Percentiles rank a stretch among this genome's conserved stretches.
These are phyloP conservation scores for Debaryomyces maramus DNA, from an alignment of 805 yeast genomes.

Conservation along the genomic window DNA sequence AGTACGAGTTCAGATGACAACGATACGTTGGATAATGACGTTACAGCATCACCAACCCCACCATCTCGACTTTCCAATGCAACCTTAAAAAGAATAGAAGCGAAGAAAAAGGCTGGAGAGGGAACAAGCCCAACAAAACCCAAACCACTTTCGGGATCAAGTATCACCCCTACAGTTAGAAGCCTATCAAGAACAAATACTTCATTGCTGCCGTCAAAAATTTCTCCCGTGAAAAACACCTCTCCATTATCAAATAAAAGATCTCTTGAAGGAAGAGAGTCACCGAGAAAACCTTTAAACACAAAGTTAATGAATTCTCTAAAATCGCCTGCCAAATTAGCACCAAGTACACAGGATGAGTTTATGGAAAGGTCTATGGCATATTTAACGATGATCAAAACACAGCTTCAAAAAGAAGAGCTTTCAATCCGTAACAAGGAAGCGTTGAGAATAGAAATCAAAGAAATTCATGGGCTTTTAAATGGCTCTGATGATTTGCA, in stretches of 20 bases:
- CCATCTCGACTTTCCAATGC: slow-evolving; percentile 24
- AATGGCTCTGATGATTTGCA: background rate
- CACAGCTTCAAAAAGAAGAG: slow-evolving; percentile 10
- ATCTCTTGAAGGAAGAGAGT: background rate
- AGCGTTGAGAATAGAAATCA: background rate
- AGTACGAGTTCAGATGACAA: background rate
- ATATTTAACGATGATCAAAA: slow-evolving; percentile 14
- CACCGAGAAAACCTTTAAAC: slow-evolving; percentile 2
- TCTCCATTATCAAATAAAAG: background rate
- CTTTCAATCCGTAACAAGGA: background rate
- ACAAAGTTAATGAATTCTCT: background rate
- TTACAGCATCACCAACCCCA: slow-evolving; percentile 21
- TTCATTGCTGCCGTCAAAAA: slow-evolving; percentile 13
- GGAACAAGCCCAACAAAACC: slow-evolving; percentile 9
- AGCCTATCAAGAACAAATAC: slow-evolving; percentile 10
- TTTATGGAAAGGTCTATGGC: slow-evolving; percentile 14
- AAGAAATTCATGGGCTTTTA: background rate
- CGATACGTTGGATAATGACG: background rate
- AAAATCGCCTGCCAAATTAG: background rate
- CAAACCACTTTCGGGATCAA: background rate
- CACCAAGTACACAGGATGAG: background rate
- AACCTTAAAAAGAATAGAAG: slow-evolving; percentile 35
- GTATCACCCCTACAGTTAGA: slow-evolving; percentile 1
- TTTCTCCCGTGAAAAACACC: background rate
- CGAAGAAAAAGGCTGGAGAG: slow-evolving; percentile 14